Conservation (phyloP, 1,139 yeast genomes). For the Saccharomyces hybrid region DNA sequence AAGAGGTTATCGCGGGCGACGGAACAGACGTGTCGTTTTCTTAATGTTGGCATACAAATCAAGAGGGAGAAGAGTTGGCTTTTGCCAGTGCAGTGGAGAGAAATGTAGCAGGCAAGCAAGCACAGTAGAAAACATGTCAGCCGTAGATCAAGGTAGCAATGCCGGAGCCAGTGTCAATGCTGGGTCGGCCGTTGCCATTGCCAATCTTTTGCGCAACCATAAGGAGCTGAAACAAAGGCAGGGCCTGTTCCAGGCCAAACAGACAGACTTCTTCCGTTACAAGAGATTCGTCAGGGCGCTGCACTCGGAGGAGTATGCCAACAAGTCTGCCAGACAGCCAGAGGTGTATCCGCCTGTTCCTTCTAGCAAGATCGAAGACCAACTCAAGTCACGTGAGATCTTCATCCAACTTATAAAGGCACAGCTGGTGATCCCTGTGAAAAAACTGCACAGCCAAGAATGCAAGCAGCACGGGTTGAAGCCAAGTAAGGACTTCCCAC, state of each 20-base stretch:
- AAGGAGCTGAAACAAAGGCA: conserved; percentile 64
- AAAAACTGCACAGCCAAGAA: conserved; percentile 63
- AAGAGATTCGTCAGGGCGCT: conserved; percentile 80
- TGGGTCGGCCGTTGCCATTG: conserved; percentile 49
- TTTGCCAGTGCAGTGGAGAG: background rate
- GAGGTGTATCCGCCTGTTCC: conserved; percentile 50
- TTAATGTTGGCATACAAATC: background rate
- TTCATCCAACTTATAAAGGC: conserved; percentile 64
- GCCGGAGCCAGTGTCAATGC: conserved; percentile 6
- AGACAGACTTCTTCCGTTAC: conserved; percentile 75
- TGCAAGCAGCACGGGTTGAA: conserved; percentile 54
- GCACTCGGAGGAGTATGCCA: conserved; percentile 61
- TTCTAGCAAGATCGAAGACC: conserved; percentile 33
- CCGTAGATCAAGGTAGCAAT: conserved; percentile 2
- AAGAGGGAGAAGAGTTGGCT: background rate
- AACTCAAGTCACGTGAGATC: conserved; percentile 44
- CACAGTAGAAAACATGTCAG: conserved; percentile 6
- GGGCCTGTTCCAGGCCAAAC: conserved; percentile 64
- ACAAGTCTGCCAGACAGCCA: conserved; percentile 46
- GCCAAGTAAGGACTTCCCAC: conserved; percentile 73
- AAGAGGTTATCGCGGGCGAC: background rate
- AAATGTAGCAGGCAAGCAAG: background rate
- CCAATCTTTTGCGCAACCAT: conserved; percentile 62
- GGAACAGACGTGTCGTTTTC: background rate
- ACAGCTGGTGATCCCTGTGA: conserved; percentile 68